These are phyloP conservation scores for Phlegmacium glaucopus DNA, from an alignment of 768 basidiomycete species.

Conservation along the genomic window DNA sequence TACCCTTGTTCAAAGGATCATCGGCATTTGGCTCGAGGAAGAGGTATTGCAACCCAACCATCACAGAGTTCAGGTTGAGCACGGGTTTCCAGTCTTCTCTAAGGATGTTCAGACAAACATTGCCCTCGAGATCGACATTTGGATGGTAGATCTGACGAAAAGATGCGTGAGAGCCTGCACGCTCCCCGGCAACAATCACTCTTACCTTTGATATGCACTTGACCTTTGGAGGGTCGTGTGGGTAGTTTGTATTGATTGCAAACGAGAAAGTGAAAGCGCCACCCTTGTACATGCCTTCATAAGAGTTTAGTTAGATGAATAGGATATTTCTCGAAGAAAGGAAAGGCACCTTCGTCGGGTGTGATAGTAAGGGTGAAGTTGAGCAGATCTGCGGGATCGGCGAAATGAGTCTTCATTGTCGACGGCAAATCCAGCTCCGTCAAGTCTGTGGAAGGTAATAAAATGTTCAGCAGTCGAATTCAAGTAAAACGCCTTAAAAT, in stretches of 20 bases:
- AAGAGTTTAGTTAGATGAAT: not conserved
- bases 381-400: slow-evolving; percentile 90
- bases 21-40: slow-evolving; percentile 99
- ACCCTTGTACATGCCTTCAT: slow-evolving; percentile 94
- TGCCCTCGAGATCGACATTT: slow-evolving; percentile 96
- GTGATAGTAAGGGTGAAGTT: slow-evolving; percentile 95
- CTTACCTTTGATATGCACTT: slow-evolving; percentile 92
- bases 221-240: slow-evolving; percentile 99
- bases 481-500: not conserved
- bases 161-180: slow-evolving; percentile 5
- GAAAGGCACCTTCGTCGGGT: slow-evolving; percentile 85
- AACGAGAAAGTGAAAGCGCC: slow-evolving; percentile 94
- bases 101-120: slow-evolving; percentile 97
- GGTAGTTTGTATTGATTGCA: slow-evolving; percentile 95
- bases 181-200: slow-evolving; percentile 4
- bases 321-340: not conserved
- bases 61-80: slow-evolving; percentile 93
- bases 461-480: not conserved
- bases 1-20: slow-evolving; percentile 97
- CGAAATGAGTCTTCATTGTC: slow-evolving; percentile 95
- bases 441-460: slow-evolving; percentile 56
- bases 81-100: slow-evolving; percentile 99
- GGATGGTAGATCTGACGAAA: slow-evolving; percentile 90
- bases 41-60: slow-evolving; percentile 97
- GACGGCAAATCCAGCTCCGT: slow-evolving; percentile 95